Percentiles rank a stretch among this genome's conserved stretches.
phyloP scores from a whole-genome alignment of 495 filamentous ascomycete species.

The Aspergillus baeticus region DNA sequence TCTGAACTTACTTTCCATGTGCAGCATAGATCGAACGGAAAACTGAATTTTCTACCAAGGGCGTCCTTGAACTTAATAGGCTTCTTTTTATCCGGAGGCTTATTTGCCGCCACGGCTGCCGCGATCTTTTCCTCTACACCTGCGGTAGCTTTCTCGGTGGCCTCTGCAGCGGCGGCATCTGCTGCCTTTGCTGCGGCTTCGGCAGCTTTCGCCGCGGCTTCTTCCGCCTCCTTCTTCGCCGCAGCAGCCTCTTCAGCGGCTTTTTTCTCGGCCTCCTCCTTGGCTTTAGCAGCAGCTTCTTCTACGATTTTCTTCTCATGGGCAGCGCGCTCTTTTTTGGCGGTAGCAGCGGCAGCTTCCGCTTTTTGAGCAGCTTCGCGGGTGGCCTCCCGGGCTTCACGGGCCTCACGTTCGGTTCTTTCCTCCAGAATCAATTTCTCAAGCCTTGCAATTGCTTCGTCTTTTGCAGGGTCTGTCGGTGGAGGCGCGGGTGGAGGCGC shows the following conservation, averaged over 20 bases:
- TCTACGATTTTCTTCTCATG: constrained; percentile 42
- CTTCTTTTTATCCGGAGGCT: constrained; percentile 52
- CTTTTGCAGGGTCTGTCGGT: constrained; percentile 38
- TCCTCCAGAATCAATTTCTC: constrained; percentile 53
- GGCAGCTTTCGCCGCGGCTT: constrained; percentile 31
- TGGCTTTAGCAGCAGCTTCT: constrained; percentile 41
- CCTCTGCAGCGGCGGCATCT: constrained; percentile 25
- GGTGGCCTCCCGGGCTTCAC: constrained; percentile 45
- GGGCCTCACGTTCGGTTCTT: constrained; percentile 41
- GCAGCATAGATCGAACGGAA: constrained; percentile 76
- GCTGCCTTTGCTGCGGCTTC: constrained; percentile 22
- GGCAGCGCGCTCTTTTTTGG: constrained; percentile 47
- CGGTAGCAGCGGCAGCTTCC: constrained; percentile 52
- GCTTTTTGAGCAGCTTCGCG: constrained; percentile 36
- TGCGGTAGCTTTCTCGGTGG: constrained; percentile 18
- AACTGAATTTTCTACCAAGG: constrained; percentile 81
- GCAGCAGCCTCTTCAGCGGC: constrained; percentile 35
- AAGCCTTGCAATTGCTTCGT: constrained; percentile 51
- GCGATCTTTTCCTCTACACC: constrained; percentile 13
- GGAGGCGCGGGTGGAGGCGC: constrained; percentile 3
- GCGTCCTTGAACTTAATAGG: constrained; percentile 86
- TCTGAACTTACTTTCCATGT: constrained; percentile 78
- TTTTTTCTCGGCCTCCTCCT: constrained; percentile 50
- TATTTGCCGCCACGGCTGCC: constrained; percentile 23
- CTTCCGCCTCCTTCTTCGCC: constrained; percentile 32